Evolutionary conservation across 78 protist species (phyloP).

Genomic region (Anaeramoeba ignava): DNA sequence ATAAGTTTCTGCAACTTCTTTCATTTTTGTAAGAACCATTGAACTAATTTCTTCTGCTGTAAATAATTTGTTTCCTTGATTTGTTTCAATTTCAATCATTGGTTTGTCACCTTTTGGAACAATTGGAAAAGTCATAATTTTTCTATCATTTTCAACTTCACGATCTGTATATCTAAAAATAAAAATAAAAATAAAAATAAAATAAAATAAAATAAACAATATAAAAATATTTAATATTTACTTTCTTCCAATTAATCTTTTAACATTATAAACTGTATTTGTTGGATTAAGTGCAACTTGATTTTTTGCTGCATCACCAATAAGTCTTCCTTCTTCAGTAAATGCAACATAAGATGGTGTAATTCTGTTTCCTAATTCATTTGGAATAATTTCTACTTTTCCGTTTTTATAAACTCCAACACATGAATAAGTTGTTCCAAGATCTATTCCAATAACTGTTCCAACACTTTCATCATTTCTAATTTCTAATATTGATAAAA

Average conservation of each 20-base stretch:
- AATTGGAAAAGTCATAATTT: neutral
- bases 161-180: too few species aligned
- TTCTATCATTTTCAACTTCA: slow-evolving; percentile 4
- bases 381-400: slow-evolving; percentile 77
- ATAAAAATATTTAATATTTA: too few species aligned
- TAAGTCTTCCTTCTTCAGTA: slow-evolving; percentile 31
- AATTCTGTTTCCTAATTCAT: slow-evolving; percentile 72
- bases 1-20: slow-evolving; percentile 75
- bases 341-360: slow-evolving; percentile 97
- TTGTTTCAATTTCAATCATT: slow-evolving; percentile 12
- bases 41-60: slow-evolving; percentile 5
- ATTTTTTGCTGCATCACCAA: slow-evolving; percentile 40
- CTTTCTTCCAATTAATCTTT: slow-evolving; percentile 13
- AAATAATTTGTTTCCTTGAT: neutral
- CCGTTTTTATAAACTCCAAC: slow-evolving; percentile 57
- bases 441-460: slow-evolving; percentile 28
- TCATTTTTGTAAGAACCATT: slow-evolving; percentile 22
- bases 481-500: neutral
- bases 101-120: neutral
- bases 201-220: too few species aligned
- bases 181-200: too few species aligned
- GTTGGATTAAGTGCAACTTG: slow-evolving; percentile 13
- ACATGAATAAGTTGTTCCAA: too few species aligned
- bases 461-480: neutral
- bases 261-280: slow-evolving; percentile 22